Percentiles rank a stretch among this genome's conserved stretches.
Evolutionary conservation across 192 early-diverging fungal genomes (phyloP).

Genomic region (Umbelopsis vinacea): DNA sequence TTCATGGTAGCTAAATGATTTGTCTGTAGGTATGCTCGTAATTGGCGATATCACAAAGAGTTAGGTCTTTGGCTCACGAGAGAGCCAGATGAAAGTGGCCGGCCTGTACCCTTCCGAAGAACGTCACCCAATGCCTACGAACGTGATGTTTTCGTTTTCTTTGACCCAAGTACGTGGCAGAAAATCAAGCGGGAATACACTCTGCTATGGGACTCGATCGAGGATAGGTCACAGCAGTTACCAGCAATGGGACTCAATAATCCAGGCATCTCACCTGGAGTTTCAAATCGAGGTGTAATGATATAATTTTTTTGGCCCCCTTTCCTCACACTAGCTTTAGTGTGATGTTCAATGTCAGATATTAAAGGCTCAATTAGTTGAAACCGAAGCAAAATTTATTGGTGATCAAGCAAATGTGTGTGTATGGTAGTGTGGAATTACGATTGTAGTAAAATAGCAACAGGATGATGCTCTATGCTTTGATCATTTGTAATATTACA

Average conservation of each 20-base stretch:
- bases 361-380: constrained; percentile 19
- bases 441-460: not conserved
- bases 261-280: constrained; percentile 20
- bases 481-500: not conserved
- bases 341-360: constrained; percentile 21
- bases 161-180: constrained; percentile 90
- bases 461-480: not conserved
- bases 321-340: constrained; percentile 14
- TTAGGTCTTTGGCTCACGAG: constrained; percentile 91
- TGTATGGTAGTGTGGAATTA: too few relatives aligned
- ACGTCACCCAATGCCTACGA: constrained; percentile 62
- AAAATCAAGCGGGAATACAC: constrained; percentile 90
- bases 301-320: constrained; percentile 16
- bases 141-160: constrained; percentile 88
- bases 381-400: constrained; percentile 7
- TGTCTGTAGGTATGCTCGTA: constrained; percentile 66
- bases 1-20: not conserved
- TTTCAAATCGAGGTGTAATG: constrained; percentile 30
- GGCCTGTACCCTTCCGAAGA: constrained; percentile 59
- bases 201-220: constrained; percentile 85
- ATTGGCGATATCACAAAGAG: constrained; percentile 98
- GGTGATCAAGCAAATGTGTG: not conserved
- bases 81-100: constrained; percentile 61
- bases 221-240: constrained; percentile 66
- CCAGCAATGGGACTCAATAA: constrained; percentile 11